Evolutionary conservation across 441 rosid species (phyloP), one percentile per base, ranked within the genome.

Genomic region (Macaranga tanarius): DNA sequence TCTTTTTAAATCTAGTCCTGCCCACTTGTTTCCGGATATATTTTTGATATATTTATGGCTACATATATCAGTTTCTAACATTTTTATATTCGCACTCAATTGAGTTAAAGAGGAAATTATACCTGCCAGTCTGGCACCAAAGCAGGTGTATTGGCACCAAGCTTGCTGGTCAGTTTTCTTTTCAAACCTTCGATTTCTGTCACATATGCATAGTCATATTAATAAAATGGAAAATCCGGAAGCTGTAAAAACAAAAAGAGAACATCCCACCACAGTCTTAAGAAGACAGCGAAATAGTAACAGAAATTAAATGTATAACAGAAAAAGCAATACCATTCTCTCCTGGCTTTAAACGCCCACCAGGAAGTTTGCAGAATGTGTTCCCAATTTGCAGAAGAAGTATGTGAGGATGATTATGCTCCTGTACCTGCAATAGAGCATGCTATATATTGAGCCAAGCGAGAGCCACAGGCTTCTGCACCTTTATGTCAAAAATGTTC

Each of bases 121-220:
- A 90, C 99, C 97, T 93, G 96, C 98, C 99, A 95, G 67, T 95
- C 95, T 10, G 97, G 97, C 67, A 89, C 92, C 79, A 90, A 87
- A 76, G 86, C 88, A 48, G 90, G 85, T 34, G 96, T 90, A 86
- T 86, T 90, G 70, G 97, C 98, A 73, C 98, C 98, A 69, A 95
- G 95, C 83, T 95, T 93, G 87, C 98, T 95, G 28, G 97, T 90
- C 79, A 95, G 76, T 85, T 93, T 95, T 84, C 99, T 90, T 77
- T 84, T 95, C 82, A 95, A 79, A 48, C 99, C 99, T 67, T 95
- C 99, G 77, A 89, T 86, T 84, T 93, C 98, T 93, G 85, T 78
- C 70, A 82, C 55, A 80, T 62, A 73, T 42, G 67, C 45, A 72
- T 9, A 62, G 59, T 15, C 23, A 47, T 57, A 61, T 45, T 64